Base-by-base conservation (phyloP, 2,329 filamentous ascomycete species). In the Ophiostoma tasmaniense region DNA sequence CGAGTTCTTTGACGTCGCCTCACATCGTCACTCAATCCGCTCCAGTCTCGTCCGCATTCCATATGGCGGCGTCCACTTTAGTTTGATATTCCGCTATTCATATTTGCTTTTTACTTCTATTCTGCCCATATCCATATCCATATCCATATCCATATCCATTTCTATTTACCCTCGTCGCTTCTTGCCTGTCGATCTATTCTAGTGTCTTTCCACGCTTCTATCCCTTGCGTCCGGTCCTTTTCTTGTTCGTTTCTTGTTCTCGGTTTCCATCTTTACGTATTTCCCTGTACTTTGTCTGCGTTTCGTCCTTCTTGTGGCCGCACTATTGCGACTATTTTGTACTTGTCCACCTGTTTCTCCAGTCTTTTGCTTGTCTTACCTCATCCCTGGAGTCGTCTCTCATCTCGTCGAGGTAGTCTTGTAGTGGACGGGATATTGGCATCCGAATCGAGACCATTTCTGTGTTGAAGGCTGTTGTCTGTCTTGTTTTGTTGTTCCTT, bases 121-220 rank as follows among this genome's bases (percentile, higher is more conserved):
- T 45, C 20, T n/a, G n/a, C n/a, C n/a, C n/a, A n/a, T n/a, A n/a
- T n/a, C n/a, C n/a, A 45, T 45, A n/a, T 20, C 42, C 42, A 45
- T 45, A 7, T 45, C 42, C 20, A 8, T 20, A 6, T 3, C 39
- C 5, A 20, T 42, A 14, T 42, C 14, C 17, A 42, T 42, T 42
- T 45, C 42, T 45, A 45, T 45, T 45, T n/a, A 20, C 5, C 42
- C 7, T 45, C 42, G 20, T 45, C 50, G n/a, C 50, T 55, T 55
- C 50, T 13, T 55, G 45, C 45, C 45, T 35, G 59, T 64, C 59
- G 59, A 33, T 64, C n/a, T 22, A 37, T 64, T 37, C 59, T 37
- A 64, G 59, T 64, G 59, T 64, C 20, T 64, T 64, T 64, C 59
- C 25, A 33, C 55, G 55, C 55, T 59, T 22, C 55, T 33, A 25